These are phyloP conservation scores for Talaromyces albobiverticillius DNA, from an alignment of 2,329 filamentous ascomycete species.

Conservation along the genomic window DNA sequence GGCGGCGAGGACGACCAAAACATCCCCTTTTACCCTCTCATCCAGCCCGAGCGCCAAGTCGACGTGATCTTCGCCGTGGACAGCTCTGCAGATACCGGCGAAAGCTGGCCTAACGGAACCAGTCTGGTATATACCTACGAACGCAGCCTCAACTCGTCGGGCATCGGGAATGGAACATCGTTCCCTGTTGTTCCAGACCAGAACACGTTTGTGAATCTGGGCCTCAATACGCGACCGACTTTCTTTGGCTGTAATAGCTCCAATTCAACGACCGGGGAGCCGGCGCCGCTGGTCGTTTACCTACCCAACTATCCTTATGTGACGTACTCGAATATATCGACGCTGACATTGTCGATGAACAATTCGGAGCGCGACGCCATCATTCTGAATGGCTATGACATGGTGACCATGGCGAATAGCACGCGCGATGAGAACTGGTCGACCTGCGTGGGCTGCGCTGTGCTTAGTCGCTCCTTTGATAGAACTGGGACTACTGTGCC, in stretches of 20 bases:
- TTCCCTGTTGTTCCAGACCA: conserved; percentile 71
- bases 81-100: conserved; percentile 67
- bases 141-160: conserved; percentile 55
- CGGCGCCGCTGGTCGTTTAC: conserved; percentile 74
- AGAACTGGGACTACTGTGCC: conserved; percentile 69
- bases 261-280: conserved; percentile 54
- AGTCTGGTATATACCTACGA: conserved; percentile 71
- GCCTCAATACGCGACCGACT: conserved; percentile 69
- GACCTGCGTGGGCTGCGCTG: conserved; percentile 82
- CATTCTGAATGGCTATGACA: conserved; percentile 81
- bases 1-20: conserved; percentile 77
- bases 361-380: conserved; percentile 69
- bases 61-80: conserved; percentile 82
- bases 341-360: conserved; percentile 66
- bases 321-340: conserved; percentile 73
- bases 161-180: conserved; percentile 63
- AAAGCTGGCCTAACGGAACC: conserved; percentile 74
- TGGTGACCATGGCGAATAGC: conserved; percentile 77
- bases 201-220: conserved; percentile 76
- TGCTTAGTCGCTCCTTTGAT: conserved; percentile 71
- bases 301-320: conserved; percentile 82
- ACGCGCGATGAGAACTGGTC: conserved; percentile 74
- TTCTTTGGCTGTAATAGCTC: conserved; percentile 75
- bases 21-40: conserved; percentile 73
- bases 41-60: conserved; percentile 67